Base-by-base conservation (phyloP, 768 basidiomycete species). In the Tulasnella sp. region DNA sequence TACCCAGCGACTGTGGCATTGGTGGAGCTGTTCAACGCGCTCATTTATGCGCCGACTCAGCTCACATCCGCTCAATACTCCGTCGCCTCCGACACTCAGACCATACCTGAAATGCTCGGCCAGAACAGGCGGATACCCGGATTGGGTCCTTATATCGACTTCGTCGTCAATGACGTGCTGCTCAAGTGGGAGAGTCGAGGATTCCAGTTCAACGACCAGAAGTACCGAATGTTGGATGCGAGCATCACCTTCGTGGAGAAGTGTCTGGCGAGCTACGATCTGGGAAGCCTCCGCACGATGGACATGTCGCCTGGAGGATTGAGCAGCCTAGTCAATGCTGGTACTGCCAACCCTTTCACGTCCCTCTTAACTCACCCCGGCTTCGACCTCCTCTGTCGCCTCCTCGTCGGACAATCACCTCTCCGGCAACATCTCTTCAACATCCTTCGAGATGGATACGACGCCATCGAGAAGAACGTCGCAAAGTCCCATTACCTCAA, bases 1-100 rank as follows among this genome's bases (percentile, higher is more conserved):
- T 98, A 96, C 79, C 94, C 95, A 0, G 86, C 92, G 8, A 96
- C 95, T 0, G 89, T 92, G 26, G 89, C 95, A 0, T 96, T 98
- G 82, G 81, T 98, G 67, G 85, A 86, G 72, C 85, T 98, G 62
- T 86, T 98, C 73, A 85, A 86, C 76, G 89, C 92, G 0, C 85
- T 98, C 72, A 84, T 98, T 34, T 93, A 94, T 77, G 90, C 91
- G 0, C 88, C 91, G 0, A 92, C 92, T 79, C 85, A 89, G 62
- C 80, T 90, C 17, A 78, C 89, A 41, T 84, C 85, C 71, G 88
- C 86, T 73, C 84, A 86, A 14, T 79, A 89, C 17, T 77, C 84
- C 39, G 88, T 90, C 67, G 70, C 36, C n/a, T 80, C 83, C 7
- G 88, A 88, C 66, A 80, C 89, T 1, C 88, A 89, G 77, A 90